A percentile compares a stretch with the other conserved stretches of the same genome.
These are phyloP conservation scores for Protostelium mycophagum DNA, from an alignment of 78 protist species.

Conservation along the genomic window DNA sequence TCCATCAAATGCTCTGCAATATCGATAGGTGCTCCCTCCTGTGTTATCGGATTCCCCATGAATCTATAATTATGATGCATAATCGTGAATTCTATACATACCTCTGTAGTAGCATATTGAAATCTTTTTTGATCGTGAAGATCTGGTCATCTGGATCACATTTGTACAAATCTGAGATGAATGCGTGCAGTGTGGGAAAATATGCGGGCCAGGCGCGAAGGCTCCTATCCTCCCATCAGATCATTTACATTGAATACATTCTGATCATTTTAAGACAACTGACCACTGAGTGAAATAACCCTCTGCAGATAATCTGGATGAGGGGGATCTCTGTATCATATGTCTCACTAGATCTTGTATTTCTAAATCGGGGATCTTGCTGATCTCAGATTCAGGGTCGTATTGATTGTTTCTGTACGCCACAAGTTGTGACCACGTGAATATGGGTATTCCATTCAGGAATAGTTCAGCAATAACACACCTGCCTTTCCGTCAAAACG, in stretches of 20 bases:
- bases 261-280: too few species aligned
- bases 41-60: not conserved
- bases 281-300: constrained; percentile 23
- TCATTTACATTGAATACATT: too few species aligned
- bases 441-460: constrained; percentile 61
- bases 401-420: constrained; percentile 45
- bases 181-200: not conserved
- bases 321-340: constrained; percentile 55
- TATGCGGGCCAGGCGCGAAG: not conserved
- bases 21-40: not conserved
- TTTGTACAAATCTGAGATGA: not conserved
- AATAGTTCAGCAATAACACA: constrained; percentile 72
- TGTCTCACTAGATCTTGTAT: constrained; percentile 35
- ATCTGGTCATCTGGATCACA: not conserved
- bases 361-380: constrained; percentile 52
- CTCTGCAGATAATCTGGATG: constrained; percentile 17
- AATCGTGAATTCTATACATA: not conserved
- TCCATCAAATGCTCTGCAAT: not conserved
- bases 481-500: not conserved
- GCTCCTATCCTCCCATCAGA: too few species aligned
- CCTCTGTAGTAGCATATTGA: not conserved
- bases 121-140: not conserved
- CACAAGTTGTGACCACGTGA: constrained; percentile 60
- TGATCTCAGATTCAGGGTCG: constrained; percentile 30
- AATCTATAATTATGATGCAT: not conserved